Evolutionary conservation across 257 asterid genomes (phyloP).

Genomic region (Echites panduratus): DNA sequence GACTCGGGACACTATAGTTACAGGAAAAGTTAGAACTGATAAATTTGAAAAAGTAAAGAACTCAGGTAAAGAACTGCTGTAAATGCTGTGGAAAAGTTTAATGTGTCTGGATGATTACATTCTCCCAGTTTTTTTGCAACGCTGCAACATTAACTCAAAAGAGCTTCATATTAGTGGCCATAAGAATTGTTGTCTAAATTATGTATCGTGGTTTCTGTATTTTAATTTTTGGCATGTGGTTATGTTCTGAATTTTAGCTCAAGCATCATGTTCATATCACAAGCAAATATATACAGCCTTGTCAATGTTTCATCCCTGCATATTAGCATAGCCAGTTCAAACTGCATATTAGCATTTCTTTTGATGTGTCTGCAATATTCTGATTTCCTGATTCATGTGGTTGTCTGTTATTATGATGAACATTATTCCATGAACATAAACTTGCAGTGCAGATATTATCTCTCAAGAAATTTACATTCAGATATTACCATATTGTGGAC

Average conservation of each 20-base stretch:
- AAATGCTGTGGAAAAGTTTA: background rate
- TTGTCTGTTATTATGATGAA: background rate
- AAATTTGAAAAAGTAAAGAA: background rate
- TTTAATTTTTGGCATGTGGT: background rate
- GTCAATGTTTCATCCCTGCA: conserved; percentile 3
- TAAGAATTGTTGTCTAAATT: background rate
- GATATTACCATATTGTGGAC: background rate
- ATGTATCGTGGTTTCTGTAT: background rate
- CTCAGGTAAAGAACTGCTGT: background rate
- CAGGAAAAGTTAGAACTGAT: background rate
- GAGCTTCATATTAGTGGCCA: background rate
- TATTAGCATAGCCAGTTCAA: background rate
- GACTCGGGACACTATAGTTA: background rate
- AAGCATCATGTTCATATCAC: background rate
- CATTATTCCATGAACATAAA: background rate
- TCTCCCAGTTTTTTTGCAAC: background rate
- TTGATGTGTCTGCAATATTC: background rate
- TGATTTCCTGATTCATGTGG: background rate
- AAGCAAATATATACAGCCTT: background rate
- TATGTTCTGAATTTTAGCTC: background rate
- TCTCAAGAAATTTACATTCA: background rate
- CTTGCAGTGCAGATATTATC: background rate
- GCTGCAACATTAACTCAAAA: background rate
- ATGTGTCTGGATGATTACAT: background rate
- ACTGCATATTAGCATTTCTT: background rate